phyloP scores from a whole-genome alignment of 352 stramenopile genomes.

The Globisporangium carolinianum region DNA sequence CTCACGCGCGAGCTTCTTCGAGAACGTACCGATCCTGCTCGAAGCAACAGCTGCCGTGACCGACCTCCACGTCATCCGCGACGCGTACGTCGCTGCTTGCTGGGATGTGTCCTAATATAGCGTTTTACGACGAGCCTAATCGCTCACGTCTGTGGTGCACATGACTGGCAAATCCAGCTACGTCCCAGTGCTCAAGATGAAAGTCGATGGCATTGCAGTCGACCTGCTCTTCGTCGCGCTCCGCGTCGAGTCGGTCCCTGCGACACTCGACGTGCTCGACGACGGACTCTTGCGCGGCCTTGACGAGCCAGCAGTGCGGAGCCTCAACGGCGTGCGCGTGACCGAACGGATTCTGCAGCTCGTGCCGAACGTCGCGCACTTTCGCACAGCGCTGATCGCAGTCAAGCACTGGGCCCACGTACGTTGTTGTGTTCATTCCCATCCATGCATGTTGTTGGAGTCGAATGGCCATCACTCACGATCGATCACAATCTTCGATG shows the following conservation, averaged over 20 bases:
- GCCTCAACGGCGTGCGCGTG: slow-evolving; percentile 94
- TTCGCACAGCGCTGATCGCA: slow-evolving; percentile 88
- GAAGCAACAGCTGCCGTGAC: slow-evolving; percentile 63
- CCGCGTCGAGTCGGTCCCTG: slow-evolving; percentile 44
- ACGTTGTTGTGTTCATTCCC: slow-evolving; percentile 9
- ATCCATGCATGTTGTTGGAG: neutral
- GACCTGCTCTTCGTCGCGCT: slow-evolving; percentile 92
- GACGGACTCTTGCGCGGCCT: slow-evolving; percentile 76
- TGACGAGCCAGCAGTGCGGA: slow-evolving; percentile 90
- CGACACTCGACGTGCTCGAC: slow-evolving; percentile 76
- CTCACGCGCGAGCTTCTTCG: slow-evolving; percentile 83
- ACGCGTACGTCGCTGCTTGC: slow-evolving; percentile 57
- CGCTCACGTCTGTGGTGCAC: too few relatives aligned
- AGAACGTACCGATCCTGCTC: slow-evolving; percentile 72
- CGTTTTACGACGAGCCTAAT: neutral
- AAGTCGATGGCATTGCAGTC: slow-evolving; percentile 85
- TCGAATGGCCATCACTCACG: neutral
- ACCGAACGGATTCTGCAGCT: slow-evolving; percentile 92
- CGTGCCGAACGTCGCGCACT: slow-evolving; percentile 78
- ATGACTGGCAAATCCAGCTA: slow-evolving; percentile 28
- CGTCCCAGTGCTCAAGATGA: slow-evolving; percentile 93
- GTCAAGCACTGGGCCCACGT: slow-evolving; percentile 88
- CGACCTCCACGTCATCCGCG: slow-evolving; percentile 73
- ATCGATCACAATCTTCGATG: neutral
- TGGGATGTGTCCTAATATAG: neutral